Conservation (phyloP, 495 filamentous ascomycete genomes). For the Hypoxylon fuscum region DNA sequence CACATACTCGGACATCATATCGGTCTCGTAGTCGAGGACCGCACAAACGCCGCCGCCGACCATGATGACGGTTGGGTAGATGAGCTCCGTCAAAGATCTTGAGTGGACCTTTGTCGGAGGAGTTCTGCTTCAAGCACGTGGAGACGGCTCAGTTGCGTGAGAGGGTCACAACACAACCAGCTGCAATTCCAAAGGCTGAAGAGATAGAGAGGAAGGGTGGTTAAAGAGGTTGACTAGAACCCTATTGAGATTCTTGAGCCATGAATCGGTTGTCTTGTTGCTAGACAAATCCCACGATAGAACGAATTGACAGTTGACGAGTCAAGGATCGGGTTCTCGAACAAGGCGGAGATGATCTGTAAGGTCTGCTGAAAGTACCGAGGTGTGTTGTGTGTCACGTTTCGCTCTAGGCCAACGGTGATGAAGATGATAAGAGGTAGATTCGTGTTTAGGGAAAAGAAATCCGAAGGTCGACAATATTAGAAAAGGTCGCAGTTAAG, state of each 20-base stretch:
- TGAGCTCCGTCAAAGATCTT: conserved; percentile 43
- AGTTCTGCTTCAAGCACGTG: conserved; percentile 56
- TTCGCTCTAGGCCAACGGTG: not conserved
- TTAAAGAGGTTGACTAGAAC: conserved; percentile 44
- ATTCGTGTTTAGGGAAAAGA: conserved; percentile 13
- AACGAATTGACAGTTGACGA: not conserved
- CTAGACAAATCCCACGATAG: not conserved
- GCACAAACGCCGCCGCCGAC: conserved; percentile 93
- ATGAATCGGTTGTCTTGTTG: conserved; percentile 46
- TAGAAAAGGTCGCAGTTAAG: conserved; percentile 33
- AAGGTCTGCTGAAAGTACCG: not conserved
- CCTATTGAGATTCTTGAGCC: conserved; percentile 54
- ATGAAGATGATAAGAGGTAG: conserved; percentile 2
- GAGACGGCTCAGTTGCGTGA: conserved; percentile 43
- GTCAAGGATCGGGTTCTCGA: not conserved
- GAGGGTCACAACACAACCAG: conserved; percentile 39
- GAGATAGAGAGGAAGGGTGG: conserved; percentile 45
- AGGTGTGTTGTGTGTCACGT: not conserved
- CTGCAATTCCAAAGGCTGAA: conserved; percentile 50
- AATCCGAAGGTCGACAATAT: conserved; percentile 25
- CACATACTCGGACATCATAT: conserved; percentile 97
- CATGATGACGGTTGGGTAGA: conserved; percentile 51
- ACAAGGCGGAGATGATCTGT: not conserved
- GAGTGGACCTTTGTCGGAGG: conserved; percentile 31
- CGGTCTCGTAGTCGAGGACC: conserved; percentile 98